Evolutionary conservation across 306 rosid genomes (phyloP).

Genomic region (Betula pendula): DNA sequence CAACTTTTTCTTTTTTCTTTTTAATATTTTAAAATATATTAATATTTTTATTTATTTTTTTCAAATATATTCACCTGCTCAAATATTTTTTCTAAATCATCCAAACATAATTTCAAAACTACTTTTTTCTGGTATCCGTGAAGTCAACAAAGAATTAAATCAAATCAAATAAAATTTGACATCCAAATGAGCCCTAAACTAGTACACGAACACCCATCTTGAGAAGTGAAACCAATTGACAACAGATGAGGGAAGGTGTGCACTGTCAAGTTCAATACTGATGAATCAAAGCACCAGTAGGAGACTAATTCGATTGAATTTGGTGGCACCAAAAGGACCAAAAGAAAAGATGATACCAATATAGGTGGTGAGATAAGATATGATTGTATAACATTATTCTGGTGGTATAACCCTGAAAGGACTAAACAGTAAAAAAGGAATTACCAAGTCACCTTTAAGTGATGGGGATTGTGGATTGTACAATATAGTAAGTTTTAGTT

Average conservation of each 20-base stretch:
- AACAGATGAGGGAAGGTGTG: background rate
- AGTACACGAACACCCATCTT: background rate
- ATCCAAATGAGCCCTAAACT: too few species aligned
- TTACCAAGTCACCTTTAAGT: background rate
- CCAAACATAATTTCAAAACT: too few species aligned
- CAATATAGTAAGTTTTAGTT: background rate
- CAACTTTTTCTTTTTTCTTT: too few species aligned
- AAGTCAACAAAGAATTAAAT: too few species aligned
- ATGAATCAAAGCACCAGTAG: background rate
- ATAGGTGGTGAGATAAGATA: background rate
- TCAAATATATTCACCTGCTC: too few species aligned
- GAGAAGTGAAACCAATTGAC: background rate
- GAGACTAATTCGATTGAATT: background rate
- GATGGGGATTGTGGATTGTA: background rate
- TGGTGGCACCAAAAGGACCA: background rate
- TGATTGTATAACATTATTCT: background rate
- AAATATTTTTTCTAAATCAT: too few species aligned
- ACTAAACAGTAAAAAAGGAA: slow-evolving; percentile 1
- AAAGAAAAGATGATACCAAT: background rate
- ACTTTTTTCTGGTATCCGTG: too few species aligned
- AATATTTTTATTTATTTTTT: too few species aligned
- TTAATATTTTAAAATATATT: too few species aligned
- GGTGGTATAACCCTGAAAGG: background rate
- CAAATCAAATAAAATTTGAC: too few species aligned
- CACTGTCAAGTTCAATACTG: background rate